phyloP scores from a whole-genome alignment of 352 stramenopile species.

The Globisporangium uncinulatum region DNA sequence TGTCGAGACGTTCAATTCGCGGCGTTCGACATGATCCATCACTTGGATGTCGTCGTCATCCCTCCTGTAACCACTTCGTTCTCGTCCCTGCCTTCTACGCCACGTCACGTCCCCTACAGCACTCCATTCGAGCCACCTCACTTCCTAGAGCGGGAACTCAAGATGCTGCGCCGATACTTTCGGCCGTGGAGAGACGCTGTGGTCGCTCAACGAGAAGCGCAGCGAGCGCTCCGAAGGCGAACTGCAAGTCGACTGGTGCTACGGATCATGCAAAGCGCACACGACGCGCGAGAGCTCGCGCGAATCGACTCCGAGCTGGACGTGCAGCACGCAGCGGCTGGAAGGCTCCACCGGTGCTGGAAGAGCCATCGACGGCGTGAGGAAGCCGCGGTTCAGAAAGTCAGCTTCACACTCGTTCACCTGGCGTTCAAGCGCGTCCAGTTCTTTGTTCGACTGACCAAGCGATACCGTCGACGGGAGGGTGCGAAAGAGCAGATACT shows the following conservation, averaged over 20 bases:
- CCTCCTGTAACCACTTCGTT: neutral
- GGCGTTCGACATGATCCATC: slow-evolving; percentile 13
- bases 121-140: slow-evolving; percentile 8
- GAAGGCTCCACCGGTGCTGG: slow-evolving; percentile 27
- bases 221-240: slow-evolving; percentile 16
- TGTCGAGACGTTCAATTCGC: slow-evolving; percentile 15
- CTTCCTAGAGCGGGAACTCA: slow-evolving; percentile 61
- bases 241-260: slow-evolving; percentile 22
- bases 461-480: slow-evolving; percentile 16
- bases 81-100: neutral
- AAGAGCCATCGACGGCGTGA: slow-evolving; percentile 7
- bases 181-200: slow-evolving; percentile 27
- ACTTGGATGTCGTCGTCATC: neutral
- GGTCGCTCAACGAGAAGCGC: slow-evolving; percentile 15
- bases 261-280: slow-evolving; percentile 18
- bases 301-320: slow-evolving; percentile 6
- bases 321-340: slow-evolving; percentile 14
- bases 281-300: slow-evolving; percentile 1
- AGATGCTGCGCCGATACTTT: slow-evolving; percentile 58
- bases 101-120: neutral
- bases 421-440: slow-evolving; percentile 34
- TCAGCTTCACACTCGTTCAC: slow-evolving; percentile 30
- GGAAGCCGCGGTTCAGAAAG: slow-evolving; percentile 3
- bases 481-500: slow-evolving; percentile 29
- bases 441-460: slow-evolving; percentile 32